Evolutionary conservation across 2,329 filamentous ascomycete genomes (phyloP).

Genomic region (Botrytis squamosa): DNA sequence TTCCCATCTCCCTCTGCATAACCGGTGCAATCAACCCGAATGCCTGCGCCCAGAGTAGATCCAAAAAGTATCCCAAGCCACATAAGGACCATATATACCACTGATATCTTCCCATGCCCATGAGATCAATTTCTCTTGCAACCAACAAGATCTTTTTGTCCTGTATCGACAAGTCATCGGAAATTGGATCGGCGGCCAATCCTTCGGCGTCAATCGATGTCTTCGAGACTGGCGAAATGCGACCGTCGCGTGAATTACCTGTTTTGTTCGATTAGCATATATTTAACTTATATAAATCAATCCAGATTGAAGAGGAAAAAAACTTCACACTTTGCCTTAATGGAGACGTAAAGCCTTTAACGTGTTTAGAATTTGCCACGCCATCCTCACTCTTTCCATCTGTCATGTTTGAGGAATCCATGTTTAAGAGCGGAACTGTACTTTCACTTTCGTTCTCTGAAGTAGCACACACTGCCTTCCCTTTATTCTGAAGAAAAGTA

Average conservation of each 20-base stretch:
- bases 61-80: slow-evolving; percentile 36
- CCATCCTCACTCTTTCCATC: not conserved
- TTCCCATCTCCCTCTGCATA: slow-evolving; percentile 29
- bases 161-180: slow-evolving; percentile 17
- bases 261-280: not conserved
- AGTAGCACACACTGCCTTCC: not conserved
- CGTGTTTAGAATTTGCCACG: not conserved
- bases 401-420: not conserved
- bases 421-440: slow-evolving; percentile 15
- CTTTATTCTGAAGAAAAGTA: not conserved
- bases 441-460: slow-evolving; percentile 7
- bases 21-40: slow-evolving; percentile 32
- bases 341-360: not conserved
- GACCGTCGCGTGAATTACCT: not conserved
- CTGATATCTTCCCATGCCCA: slow-evolving; percentile 35
- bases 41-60: slow-evolving; percentile 34
- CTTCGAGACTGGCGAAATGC: not conserved
- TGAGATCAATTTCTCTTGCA: slow-evolving; percentile 27
- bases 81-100: slow-evolving; percentile 35
- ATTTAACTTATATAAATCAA: not conserved
- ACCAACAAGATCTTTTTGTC: slow-evolving; percentile 28
- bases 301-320: not conserved
- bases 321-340: not conserved
- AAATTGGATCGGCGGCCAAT: not conserved
- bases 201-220: not conserved